Conservation (phyloP, 108 stramenopile genomes). For the Pseudonitzschia delicatissima region DNA sequence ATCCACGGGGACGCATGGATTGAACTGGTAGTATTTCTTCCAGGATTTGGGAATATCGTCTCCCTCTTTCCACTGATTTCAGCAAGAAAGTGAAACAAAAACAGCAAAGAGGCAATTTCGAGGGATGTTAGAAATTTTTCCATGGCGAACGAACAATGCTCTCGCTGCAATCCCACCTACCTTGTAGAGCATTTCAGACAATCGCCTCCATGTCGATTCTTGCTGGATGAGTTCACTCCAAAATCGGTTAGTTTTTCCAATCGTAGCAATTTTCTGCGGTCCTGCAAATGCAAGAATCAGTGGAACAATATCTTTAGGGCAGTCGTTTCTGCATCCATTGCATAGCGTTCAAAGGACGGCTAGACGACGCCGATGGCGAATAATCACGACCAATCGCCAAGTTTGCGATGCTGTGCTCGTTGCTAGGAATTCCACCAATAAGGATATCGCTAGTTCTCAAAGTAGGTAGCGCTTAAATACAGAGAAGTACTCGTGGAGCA, state of each 20-base stretch:
- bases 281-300: conserved; percentile 71
- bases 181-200: conserved; percentile 78
- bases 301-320: conserved; percentile 66
- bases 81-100: not conserved
- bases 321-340: conserved; percentile 38
- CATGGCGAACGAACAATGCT: not conserved
- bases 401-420: not conserved
- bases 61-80: conserved; percentile 62
- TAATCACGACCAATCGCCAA: not conserved
- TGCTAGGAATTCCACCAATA: not conserved
- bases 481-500: not conserved
- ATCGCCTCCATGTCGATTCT: conserved; percentile 63
- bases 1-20: conserved; percentile 77
- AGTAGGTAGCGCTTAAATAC: not conserved
- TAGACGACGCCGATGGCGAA: not conserved
- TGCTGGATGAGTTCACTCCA: conserved; percentile 68
- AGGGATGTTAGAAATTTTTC: not conserved
- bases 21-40: conserved; percentile 54
- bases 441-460: not conserved
- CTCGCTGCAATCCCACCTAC: conserved; percentile 28
- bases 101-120: conserved; percentile 2
- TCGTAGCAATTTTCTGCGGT: conserved; percentile 46
- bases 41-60: conserved; percentile 59
- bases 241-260: conserved; percentile 47
- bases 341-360: conserved; percentile 10